Evolutionary conservation across 495 filamentous ascomycete genomes (phyloP), one percentile per base, ranked within the genome.

Genomic region (Podospora conica): DNA sequence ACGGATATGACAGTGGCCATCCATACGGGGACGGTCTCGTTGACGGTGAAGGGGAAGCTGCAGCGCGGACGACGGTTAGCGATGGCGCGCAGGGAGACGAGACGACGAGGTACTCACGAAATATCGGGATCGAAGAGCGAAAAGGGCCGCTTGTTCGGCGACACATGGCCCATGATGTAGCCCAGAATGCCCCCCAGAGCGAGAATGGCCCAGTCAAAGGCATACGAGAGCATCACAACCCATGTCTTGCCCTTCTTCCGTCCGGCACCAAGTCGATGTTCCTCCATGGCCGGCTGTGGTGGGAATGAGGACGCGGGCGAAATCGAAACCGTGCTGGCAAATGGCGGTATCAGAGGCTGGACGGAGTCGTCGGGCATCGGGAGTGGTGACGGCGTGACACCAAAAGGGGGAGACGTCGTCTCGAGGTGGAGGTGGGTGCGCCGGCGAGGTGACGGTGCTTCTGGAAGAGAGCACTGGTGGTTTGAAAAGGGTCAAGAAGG

Each of bases 11-110:
- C 69, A 21, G 86, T 76, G 12, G 88, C 83, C 22, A 84, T 70
- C 55, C 75, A 70, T 15, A 88, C 86, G 0, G 86, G 83, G 22
- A 96, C 86, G 12, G 89, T 90, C 75, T 96, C 91, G 24, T 90
- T 80, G 1, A 79, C 83, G 65, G 89, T 88, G 69, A 85, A 92
- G 11, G 91, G 91, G 66, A 93, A 96, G 28, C 81, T 83, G 60
- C 9, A 84, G 85, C 85, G 69, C 12, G 77, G 82, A 7, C 40
- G 6, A 48, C 40, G 15, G 40, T 72, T 27, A 57, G 55, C 10
- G 55, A 27, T n/a, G 8, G n/a, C n/a, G 24, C 9, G 24, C 25
- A 40, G 25, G 58, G 54, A 56, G 54, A 56, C n/a, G n/a, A n/a
- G n/a, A n/a, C n/a, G n/a, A n/a, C n/a, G n/a, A n/a, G 11, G 12